Evolutionary conservation across 768 basidiomycete genomes (phyloP).

Genomic region (Trametes cinnabarina): DNA sequence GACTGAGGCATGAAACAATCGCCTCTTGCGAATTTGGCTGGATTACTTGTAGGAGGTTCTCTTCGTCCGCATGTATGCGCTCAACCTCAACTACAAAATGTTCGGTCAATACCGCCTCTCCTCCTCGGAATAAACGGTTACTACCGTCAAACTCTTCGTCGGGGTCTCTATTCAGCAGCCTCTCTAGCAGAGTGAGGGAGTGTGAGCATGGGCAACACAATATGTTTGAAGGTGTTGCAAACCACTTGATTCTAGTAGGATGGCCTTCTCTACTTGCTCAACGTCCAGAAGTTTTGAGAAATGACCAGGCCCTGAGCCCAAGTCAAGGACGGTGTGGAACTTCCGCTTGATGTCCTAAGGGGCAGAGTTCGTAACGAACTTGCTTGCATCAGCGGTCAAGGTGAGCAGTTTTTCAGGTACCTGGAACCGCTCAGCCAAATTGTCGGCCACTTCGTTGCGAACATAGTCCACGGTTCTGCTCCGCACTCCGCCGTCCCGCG

Average conservation of each 20-base stretch:
- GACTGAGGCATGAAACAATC: slow-evolving; percentile 83
- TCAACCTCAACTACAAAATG: slow-evolving; percentile 63
- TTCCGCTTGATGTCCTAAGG: slow-evolving; percentile 85
- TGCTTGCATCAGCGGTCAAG: background rate
- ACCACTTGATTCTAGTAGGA: slow-evolving; percentile 91
- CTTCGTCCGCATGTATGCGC: slow-evolving; percentile 82
- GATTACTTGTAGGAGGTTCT: slow-evolving; percentile 65
- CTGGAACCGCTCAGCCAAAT: slow-evolving; percentile 86
- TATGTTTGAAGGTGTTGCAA: background rate
- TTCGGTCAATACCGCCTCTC: background rate
- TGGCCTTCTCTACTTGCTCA: slow-evolving; percentile 63
- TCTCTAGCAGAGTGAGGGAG: slow-evolving; percentile 43
- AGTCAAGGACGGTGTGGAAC: slow-evolving; percentile 77
- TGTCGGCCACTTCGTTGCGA: slow-evolving; percentile 84
- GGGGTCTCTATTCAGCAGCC: slow-evolving; percentile 70
- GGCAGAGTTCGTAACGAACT: background rate
- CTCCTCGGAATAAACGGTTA: slow-evolving; percentile 11
- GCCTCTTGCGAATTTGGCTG: slow-evolving; percentile 82
- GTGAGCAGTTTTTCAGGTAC: slow-evolving; percentile 37
- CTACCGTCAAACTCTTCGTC: slow-evolving; percentile 80
- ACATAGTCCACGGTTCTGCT: slow-evolving; percentile 90
- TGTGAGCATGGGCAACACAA: background rate
- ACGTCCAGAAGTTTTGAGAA: slow-evolving; percentile 79
- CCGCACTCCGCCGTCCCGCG: slow-evolving; percentile 49
- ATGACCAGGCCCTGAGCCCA: slow-evolving; percentile 90